Conservation (phyloP, 2,329 filamentous ascomycete genomes). For the Dryadomyces sulphureus region DNA sequence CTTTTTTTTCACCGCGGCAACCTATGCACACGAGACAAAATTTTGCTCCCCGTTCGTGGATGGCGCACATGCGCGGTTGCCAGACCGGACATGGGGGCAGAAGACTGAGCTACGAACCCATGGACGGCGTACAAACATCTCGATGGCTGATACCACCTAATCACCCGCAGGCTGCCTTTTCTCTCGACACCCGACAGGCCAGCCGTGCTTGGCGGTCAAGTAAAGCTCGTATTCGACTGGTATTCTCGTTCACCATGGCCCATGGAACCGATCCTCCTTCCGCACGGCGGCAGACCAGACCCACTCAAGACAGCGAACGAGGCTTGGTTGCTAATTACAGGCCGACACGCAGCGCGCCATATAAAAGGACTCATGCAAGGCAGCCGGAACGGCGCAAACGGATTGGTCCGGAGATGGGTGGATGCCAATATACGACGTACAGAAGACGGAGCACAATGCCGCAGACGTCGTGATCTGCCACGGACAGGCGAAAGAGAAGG, state of each 20-base stretch:
- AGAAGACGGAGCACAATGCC: too few relatives aligned
- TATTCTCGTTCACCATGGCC: background rate
- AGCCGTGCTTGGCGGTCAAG: background rate
- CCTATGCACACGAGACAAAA: too few relatives aligned
- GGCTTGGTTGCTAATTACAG: background rate
- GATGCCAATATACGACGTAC: background rate
- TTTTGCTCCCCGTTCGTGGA: too few relatives aligned
- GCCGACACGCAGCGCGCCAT: background rate
- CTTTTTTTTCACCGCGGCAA: background rate
- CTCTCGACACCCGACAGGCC: slow-evolving; percentile 1
- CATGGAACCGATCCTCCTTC: background rate
- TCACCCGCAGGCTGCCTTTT: background rate
- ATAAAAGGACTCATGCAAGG: background rate
- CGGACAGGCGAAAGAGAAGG: background rate
- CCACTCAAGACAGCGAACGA: background rate
- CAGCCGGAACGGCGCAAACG: background rate
- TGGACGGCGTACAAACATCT: background rate
- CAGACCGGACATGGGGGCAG: background rate
- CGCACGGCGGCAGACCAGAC: background rate
- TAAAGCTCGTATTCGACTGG: background rate
- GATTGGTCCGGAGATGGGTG: background rate
- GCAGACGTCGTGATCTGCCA: background rate
- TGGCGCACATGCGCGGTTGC: background rate
- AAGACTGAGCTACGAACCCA: background rate
- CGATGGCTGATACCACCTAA: background rate